Percentiles rank a stretch among this genome's conserved stretches.
Evolutionary conservation across 164 flowering plant species (phyloP).

Genomic region (Santalum album): DNA sequence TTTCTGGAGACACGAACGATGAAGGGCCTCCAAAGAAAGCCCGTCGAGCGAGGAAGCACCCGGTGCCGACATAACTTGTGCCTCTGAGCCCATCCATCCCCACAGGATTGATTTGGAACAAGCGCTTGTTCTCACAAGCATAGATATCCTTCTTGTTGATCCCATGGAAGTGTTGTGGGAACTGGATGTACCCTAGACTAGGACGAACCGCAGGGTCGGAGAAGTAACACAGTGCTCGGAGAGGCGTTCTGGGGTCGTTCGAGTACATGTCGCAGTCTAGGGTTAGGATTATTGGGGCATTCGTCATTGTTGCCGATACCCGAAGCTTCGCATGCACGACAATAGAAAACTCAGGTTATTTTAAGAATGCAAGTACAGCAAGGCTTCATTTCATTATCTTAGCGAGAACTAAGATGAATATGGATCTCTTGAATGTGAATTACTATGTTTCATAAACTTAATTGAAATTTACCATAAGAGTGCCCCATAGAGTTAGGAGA

Average conservation of each 20-base stretch:
- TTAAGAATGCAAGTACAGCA: too few species aligned
- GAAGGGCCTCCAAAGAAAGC: constrained; percentile 45
- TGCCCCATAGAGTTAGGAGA: too few species aligned
- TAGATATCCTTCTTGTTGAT: constrained; percentile 44
- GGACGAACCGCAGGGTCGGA: constrained; percentile 19
- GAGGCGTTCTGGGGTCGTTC: constrained; percentile 48
- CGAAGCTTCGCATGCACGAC: constrained; percentile 30
- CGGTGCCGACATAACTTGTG: constrained; percentile 47
- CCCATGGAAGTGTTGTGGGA: constrained; percentile 46
- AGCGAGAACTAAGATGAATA: too few species aligned
- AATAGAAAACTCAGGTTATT: background rate
- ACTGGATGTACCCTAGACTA: constrained; percentile 43
- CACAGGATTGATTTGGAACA: constrained; percentile 26
- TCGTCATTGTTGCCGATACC: constrained; percentile 50
- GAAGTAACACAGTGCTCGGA: constrained; percentile 44
- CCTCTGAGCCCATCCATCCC: constrained; percentile 62
- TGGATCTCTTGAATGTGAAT: background rate
- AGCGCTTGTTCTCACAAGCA: constrained; percentile 20
- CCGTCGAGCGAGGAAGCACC: constrained; percentile 45
- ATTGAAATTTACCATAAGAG: too few species aligned
- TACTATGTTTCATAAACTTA: too few species aligned
- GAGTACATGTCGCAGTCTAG: constrained; percentile 58
- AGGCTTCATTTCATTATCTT: too few species aligned
- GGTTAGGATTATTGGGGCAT: constrained; percentile 58
- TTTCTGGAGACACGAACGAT: constrained; percentile 12